Evolutionary conservation across 805 yeast genomes (phyloP).

Genomic region (Starmera caribaea): DNA sequence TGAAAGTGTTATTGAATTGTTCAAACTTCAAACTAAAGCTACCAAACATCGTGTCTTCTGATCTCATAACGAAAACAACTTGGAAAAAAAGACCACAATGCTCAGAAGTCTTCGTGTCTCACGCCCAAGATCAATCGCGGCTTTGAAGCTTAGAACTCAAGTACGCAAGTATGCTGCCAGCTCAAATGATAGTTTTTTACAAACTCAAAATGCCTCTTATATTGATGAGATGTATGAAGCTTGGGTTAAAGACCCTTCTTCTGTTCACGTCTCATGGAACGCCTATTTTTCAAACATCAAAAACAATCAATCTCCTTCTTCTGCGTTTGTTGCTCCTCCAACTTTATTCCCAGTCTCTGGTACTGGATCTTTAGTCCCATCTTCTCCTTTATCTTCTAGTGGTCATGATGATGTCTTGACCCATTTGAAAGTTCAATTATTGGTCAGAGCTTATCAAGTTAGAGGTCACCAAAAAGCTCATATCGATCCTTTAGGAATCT

Average conservation of each 20-base stretch:
- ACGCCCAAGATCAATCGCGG: slow-evolving; percentile 10
- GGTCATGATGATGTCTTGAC: slow-evolving; percentile 54
- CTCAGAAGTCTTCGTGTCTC: slow-evolving; percentile 14
- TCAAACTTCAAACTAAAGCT: neutral
- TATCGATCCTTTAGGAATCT: slow-evolving; percentile 90
- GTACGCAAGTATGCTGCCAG: neutral
- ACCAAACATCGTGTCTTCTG: neutral
- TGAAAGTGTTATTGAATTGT: neutral
- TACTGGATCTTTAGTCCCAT: slow-evolving; percentile 50
- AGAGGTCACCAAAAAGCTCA: slow-evolving; percentile 95
- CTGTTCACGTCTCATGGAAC: slow-evolving; percentile 96
- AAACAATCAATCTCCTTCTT: slow-evolving; percentile 54
- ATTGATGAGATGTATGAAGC: slow-evolving; percentile 97
- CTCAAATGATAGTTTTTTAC: slow-evolving; percentile 60
- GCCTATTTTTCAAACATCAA: slow-evolving; percentile 91
- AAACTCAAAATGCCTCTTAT: slow-evolving; percentile 79
- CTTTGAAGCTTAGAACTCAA: too few relatives aligned
- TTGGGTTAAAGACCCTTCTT: slow-evolving; percentile 82
- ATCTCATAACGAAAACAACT: neutral
- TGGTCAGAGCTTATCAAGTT: slow-evolving; percentile 97
- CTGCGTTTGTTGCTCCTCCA: slow-evolving; percentile 89
- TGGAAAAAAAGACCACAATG: neutral
- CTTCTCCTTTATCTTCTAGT: slow-evolving; percentile 16
- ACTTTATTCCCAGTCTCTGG: slow-evolving; percentile 76
- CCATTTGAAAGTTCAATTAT: slow-evolving; percentile 90